Evolutionary conservation across 1,139 yeast genomes (phyloP).

Genomic region (Kodamaea suecica): DNA sequence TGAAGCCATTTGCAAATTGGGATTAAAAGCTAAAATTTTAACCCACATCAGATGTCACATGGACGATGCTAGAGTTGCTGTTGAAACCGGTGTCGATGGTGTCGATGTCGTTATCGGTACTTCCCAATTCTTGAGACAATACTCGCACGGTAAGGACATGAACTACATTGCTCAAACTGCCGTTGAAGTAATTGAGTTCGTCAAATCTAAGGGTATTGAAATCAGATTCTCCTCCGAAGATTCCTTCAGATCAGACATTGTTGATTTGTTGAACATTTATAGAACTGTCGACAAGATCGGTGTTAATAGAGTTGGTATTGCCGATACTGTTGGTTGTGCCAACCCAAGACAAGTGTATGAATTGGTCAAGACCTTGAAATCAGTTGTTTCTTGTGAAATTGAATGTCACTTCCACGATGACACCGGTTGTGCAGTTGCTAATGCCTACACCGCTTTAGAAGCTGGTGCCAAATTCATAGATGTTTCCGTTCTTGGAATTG

Average conservation of each 20-base stretch:
- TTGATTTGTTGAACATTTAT: slow-evolving; percentile 90
- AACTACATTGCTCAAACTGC: slow-evolving; percentile 96
- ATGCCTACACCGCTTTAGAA: slow-evolving; percentile 96
- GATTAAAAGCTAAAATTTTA: slow-evolving; percentile 90
- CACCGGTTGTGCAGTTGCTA: slow-evolving; percentile 98
- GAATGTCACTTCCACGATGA: slow-evolving; percentile 99
- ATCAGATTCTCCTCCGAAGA: slow-evolving; percentile 97
- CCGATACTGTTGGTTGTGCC: slow-evolving; percentile 98
- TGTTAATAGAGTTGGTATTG: slow-evolving; percentile 98
- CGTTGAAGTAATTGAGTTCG: slow-evolving; percentile 94
- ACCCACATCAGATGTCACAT: slow-evolving; percentile 95
- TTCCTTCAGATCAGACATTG: slow-evolving; percentile 95
- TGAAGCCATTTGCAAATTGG: slow-evolving; percentile 97
- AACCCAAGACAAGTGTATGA: slow-evolving; percentile 99
- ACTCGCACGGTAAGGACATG: slow-evolving; percentile 98
- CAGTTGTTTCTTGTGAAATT: slow-evolving; percentile 93
- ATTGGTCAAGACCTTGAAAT: slow-evolving; percentile 86
- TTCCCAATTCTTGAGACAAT: slow-evolving; percentile 90
- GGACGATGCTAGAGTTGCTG: slow-evolving; percentile 98
- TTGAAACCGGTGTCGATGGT: slow-evolving; percentile 97
- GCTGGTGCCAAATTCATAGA: slow-evolving; percentile 97
- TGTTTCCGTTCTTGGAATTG: slow-evolving; percentile 94
- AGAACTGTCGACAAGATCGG: slow-evolving; percentile 97
- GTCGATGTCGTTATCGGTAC: slow-evolving; percentile 99
- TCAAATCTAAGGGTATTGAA: slow-evolving; percentile 95